Evolutionary conservation across 2,329 filamentous ascomycete genomes (phyloP), one percentile per base, ranked within the genome.

Genomic region (Fusarium equiseti): DNA sequence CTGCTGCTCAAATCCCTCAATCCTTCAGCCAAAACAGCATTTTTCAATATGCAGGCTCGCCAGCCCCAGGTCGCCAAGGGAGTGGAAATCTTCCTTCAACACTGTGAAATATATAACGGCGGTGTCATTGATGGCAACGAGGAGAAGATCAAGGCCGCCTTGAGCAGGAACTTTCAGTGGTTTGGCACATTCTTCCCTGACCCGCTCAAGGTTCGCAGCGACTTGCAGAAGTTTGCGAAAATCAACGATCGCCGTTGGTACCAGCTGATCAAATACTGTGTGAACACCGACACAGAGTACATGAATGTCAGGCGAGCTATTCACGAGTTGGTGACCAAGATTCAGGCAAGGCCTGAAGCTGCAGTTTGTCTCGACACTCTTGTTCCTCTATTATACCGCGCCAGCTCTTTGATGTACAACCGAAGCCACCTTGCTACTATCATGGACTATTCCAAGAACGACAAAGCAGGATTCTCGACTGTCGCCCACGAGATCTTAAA

Each of bases 351-450:
- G 24, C 84, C 90, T 48, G 86, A 87, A 57, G 81, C 88, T 18
- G 80, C 88, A n/a, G 83, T 84, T 29, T 85, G 96, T 49, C 82
- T 97, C 6, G 93, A 97, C 38, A 97, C 94, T 0, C 79, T 99
- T 27, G 88, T 91, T 8, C 92, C 94, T 8, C 85, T 99, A 18
- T 83, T 98, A 7, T 97, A 97, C 78, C 90, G 94, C 45, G 91
- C 91, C 58, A 92, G 93, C 35, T 90, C 93, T 62, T 86, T 99
- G 69, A 88, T 97, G 71, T 98, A 97, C 83, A 99, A 98, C 82
- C 91, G 93, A 76, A 98, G 95, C 78, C 95, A 99, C 78, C 90
- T 99, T 20, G 90, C 95, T 5, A 90, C 93, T 1, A 95, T 98
- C 68, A 93, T 98, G 84, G 91, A 94, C 62, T 92, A 91, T 75